A percentile compares a stretch with the other conserved stretches of the same genome.
These are phyloP conservation scores for Aureobasidium leucospermi DNA, from an alignment of 2,329 filamentous ascomycete genomes.

Conservation along the genomic window DNA sequence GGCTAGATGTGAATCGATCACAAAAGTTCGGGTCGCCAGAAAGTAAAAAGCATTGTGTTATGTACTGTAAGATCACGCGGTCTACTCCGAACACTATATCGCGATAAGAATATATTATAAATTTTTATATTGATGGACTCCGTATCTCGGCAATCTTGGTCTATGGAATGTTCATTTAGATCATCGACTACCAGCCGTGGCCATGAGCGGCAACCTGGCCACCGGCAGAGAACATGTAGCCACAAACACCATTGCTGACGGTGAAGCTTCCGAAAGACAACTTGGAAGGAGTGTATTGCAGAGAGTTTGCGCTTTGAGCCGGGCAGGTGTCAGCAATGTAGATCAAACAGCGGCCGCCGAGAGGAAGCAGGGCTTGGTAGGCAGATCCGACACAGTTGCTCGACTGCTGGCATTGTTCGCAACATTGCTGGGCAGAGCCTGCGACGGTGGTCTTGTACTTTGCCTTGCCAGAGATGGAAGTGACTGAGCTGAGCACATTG, in stretches of 20 bases:
- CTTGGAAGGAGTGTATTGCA: constrained; percentile 3
- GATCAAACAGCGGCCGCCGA: constrained; percentile 7
- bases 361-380: constrained; percentile 1
- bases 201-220: neutral
- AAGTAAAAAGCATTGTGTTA: too few relatives aligned
- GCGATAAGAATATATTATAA: neutral
- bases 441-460: constrained; percentile 12
- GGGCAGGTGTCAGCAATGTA: constrained; percentile 5
- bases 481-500: constrained; percentile 13
- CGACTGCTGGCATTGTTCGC: constrained; percentile 14
- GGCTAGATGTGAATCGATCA: too few relatives aligned
- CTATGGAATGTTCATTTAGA: neutral
- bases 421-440: constrained; percentile 13
- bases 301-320: neutral
- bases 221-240: neutral
- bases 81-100: neutral
- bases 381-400: constrained; percentile 7
- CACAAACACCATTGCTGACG: constrained; percentile 3
- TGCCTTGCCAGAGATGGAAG: constrained; percentile 5
- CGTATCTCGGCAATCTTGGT: neutral
- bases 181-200: constrained; percentile 1
- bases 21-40: too few relatives aligned
- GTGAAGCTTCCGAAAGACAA: neutral
- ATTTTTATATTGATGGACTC: neutral
- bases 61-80: neutral